Percentiles rank a stretch among this genome's conserved stretches.
phyloP scores from a whole-genome alignment of 768 basidiomycete genomes.

The Lactarius pseudohatsudake region DNA sequence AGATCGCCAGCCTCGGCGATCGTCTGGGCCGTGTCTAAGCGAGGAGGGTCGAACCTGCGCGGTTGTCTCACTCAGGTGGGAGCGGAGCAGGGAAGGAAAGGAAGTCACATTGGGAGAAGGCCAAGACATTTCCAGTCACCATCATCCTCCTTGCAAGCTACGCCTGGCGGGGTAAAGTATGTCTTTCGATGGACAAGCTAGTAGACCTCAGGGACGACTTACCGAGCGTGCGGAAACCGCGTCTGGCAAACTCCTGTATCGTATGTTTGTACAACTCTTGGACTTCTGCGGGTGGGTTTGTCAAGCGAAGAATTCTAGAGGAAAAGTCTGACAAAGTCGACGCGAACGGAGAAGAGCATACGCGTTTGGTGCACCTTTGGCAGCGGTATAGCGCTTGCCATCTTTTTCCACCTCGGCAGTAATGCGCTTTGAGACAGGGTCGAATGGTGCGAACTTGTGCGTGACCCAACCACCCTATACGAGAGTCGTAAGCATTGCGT shows the following conservation, averaged over 20 bases:
- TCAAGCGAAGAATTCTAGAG: conserved; percentile 43
- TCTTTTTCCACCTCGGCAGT: conserved; percentile 47
- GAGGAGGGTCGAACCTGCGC: conserved; percentile 49
- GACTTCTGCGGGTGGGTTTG: conserved; percentile 36
- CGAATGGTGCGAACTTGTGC: conserved; percentile 47
- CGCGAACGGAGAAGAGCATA: conserved; percentile 14
- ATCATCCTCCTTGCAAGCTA: conserved; percentile 46
- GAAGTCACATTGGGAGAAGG: conserved; percentile 33
- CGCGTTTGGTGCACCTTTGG: conserved; percentile 50
- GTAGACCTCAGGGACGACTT: background rate
- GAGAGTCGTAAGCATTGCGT: background rate
- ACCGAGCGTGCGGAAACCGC: conserved; percentile 47
- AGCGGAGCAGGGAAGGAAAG: background rate
- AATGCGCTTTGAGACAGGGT: conserved; percentile 53
- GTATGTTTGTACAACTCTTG: conserved; percentile 39
- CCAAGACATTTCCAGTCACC: conserved; percentile 47
- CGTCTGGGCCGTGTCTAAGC: conserved; percentile 45
- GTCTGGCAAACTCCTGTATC: conserved; percentile 42
- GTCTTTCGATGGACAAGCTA: background rate
- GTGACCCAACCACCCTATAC: conserved; percentile 45
- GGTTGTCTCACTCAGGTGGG: conserved; percentile 12
- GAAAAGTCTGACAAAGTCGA: background rate
- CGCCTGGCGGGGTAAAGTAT: conserved; percentile 30
- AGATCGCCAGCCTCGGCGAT: conserved; percentile 45
- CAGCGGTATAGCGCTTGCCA: conserved; percentile 43